Conservation (phyloP, 179 eudicot genomes). For the Patellifolia procumbens region DNA sequence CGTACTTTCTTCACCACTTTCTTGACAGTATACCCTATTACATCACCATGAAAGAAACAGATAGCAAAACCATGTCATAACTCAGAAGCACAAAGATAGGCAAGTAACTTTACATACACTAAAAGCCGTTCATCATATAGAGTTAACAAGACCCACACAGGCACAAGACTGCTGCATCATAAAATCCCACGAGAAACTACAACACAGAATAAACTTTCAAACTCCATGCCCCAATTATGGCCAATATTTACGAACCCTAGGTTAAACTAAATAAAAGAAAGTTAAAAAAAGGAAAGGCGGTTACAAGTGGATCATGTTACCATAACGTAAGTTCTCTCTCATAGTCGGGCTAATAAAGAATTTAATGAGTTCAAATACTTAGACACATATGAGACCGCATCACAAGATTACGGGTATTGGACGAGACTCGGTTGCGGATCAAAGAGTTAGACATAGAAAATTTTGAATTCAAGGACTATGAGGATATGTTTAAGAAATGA, state of each 20-base stretch:
- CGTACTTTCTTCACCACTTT: conserved; percentile 96
- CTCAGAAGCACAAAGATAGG: not conserved
- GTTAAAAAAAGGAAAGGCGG: no score
- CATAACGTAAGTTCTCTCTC: no score
- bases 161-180: not conserved
- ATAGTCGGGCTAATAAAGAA: no score
- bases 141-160: not conserved
- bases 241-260: no score
- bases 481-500: no score
- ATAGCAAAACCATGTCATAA: not conserved
- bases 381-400: no score
- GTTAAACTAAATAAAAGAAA: no score
- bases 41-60: conserved; percentile 16
- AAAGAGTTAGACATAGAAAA: no score
- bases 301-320: no score
- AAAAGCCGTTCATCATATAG: not conserved
- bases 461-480: no score
- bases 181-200: not conserved
- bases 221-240: not conserved
- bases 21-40: conserved; percentile 83
- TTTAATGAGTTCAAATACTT: no score
- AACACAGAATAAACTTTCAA: not conserved
- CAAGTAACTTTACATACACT: not conserved
- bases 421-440: not conserved
- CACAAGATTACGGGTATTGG: not conserved